These are phyloP conservation scores for Collybiopsis luxurians DNA, from an alignment of 768 basidiomycete genomes.

Conservation along the genomic window DNA sequence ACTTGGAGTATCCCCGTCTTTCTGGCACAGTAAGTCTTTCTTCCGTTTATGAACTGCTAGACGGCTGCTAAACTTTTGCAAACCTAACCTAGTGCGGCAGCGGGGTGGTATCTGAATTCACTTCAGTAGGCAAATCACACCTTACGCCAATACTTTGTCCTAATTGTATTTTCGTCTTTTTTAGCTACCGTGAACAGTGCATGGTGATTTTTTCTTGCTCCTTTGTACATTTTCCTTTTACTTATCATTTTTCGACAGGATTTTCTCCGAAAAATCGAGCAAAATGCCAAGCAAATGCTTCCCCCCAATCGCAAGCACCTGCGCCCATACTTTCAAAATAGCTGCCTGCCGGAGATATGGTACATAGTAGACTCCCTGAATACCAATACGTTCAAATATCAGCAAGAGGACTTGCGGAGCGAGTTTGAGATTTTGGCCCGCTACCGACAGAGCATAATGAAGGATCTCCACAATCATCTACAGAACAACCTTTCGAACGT, in stretches of 20 bases:
- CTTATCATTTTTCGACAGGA: neutral
- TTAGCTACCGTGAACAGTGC: conserved; percentile 10
- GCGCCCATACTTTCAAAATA: conserved; percentile 12
- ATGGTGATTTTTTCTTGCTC: conserved; percentile 5
- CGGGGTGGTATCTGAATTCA: conserved; percentile 24
- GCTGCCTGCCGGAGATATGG: conserved; percentile 11
- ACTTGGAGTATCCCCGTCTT: conserved; percentile 17
- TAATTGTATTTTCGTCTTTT: neutral
- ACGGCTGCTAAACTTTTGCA: neutral
- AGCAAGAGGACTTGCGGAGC: conserved; percentile 7
- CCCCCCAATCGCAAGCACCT: conserved; percentile 6
- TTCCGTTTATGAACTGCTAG: neutral
- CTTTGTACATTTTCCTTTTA: neutral
- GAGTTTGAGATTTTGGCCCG: conserved; percentile 9
- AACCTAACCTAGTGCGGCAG: conserved; percentile 21
- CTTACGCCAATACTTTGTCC: neutral
- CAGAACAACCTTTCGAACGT: conserved; percentile 4
- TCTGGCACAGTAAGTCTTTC: conserved; percentile 20
- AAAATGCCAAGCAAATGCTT: neutral
- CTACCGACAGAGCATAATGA: conserved; percentile 9
- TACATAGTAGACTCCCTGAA: conserved; percentile 14
- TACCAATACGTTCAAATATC: conserved; percentile 13
- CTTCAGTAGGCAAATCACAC: conserved; percentile 14
- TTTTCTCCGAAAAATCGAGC: conserved; percentile 3
- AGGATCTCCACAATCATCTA: conserved; percentile 1